Conservation (phyloP, 805 yeast genomes). For the Candida ortonii region DNA sequence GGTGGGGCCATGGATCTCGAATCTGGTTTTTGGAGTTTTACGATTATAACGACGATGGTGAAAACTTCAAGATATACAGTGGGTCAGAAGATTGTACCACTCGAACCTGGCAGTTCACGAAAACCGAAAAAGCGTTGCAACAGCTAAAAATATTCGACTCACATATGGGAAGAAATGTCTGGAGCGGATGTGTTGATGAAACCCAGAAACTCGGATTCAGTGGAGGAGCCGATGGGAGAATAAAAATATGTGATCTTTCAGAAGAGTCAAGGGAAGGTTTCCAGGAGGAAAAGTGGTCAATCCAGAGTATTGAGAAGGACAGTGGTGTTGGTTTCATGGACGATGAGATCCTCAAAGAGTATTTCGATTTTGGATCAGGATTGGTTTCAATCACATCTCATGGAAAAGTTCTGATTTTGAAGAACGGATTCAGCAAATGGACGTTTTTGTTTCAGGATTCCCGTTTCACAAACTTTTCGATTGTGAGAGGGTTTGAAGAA, state of each 20-base stretch:
- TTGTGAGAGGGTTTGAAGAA: conserved; percentile 25
- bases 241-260: conserved; percentile 58
- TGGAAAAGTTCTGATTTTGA: conserved; percentile 48
- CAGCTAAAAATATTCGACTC: conserved; percentile 55
- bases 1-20: conserved; percentile 97
- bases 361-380: conserved; percentile 45
- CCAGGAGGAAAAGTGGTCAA: conserved; percentile 26
- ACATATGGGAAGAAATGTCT: conserved; percentile 82
- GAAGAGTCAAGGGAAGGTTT: conserved; percentile 32
- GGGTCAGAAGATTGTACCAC: conserved; percentile 86
- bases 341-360: conserved; percentile 62
- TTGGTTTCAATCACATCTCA: conserved; percentile 54
- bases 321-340: conserved; percentile 32
- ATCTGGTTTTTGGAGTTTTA: conserved; percentile 80
- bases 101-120: conserved; percentile 64
- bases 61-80: conserved; percentile 52
- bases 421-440: conserved; percentile 30
- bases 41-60: conserved; percentile 27
- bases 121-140: conserved; percentile 32
- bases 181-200: conserved; percentile 68
- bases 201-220: conserved; percentile 56
- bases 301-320: conserved; percentile 34
- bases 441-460: conserved; percentile 24
- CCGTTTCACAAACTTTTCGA: conserved; percentile 26
- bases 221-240: conserved; percentile 92